Percentiles rank a stretch among this genome's conserved stretches.
phyloP scores from a whole-genome alignment of 768 basidiomycete species.

The Daedaleopsis sinensis region DNA sequence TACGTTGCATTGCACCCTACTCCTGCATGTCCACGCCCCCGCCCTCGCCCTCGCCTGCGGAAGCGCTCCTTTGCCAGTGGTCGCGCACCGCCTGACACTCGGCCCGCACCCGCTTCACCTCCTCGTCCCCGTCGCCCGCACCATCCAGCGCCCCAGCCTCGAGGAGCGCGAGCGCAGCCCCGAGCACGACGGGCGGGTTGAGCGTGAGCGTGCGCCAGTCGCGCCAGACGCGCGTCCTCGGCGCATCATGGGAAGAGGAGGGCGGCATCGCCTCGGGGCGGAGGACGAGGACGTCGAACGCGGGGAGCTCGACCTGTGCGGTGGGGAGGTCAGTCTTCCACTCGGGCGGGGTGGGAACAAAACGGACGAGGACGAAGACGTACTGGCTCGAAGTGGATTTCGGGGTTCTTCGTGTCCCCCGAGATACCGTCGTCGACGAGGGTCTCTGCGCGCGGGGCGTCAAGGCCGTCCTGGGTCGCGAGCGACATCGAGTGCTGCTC shows the following conservation, averaged over 20 bases:
- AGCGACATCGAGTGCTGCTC: not conserved
- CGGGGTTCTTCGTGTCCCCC: not conserved
- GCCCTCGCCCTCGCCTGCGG: no score
- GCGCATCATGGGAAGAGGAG: no score
- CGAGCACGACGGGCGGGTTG: conserved; percentile 2
- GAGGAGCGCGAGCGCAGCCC: not conserved
- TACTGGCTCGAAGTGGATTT: conserved; percentile 3
- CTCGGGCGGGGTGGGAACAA: no score
- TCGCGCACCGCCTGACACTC: not conserved
- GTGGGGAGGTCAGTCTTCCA: no score
- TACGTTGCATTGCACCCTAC: not conserved
- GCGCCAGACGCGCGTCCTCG: not conserved
- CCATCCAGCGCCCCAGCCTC: not conserved
- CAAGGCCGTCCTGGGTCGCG: not conserved
- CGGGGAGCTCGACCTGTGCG: not conserved
- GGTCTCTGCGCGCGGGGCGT: not conserved
- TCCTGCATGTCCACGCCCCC: no score
- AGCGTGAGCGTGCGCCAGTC: conserved; percentile 1
- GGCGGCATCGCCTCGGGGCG: conserved; percentile 1
- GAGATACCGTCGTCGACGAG: conserved; percentile 6
- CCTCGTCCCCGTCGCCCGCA: not conserved
- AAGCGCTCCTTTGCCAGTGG: no score
- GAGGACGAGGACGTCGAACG: conserved; percentile 6
- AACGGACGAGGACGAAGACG: not conserved
- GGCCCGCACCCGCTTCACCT: not conserved